Evolutionary conservation across 441 rosid genomes (phyloP), one percentile per base, ranked within the genome.

Genomic region (Gossypium aridum): DNA sequence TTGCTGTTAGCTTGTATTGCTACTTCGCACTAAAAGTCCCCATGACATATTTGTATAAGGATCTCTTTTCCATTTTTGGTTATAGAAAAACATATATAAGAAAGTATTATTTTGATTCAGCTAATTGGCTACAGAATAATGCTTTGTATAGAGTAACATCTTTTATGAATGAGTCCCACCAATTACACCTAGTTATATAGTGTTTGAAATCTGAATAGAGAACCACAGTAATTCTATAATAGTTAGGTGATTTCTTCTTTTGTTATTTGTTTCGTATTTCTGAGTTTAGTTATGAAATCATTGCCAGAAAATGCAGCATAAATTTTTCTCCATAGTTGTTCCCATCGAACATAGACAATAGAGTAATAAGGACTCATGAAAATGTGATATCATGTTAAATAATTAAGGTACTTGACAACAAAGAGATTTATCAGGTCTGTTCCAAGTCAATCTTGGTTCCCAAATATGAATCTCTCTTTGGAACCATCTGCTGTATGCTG

Each of bases 31-130:
- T 69, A 51, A 28, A 67, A 51, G 45, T 51, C 22, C 23, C 39
- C 60, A 49, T 51, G 72, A 69, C 72, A 49, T 69, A 69, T 69
- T 25, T 69, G 9, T 25, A n/a, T 49, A 51, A 68, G 37, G 53
- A 49, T 68, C 1, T 64, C 70, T 39, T 45, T 45, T 47, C 39
- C 22, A 23, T 25, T 68, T 25, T 68, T 68, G 23, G 28, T 68
- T 68, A 49, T 23, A 3, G 16, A 49, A 68, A 68, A 51, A 3
- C 16, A 26, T 37, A 51, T 14, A 17, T 39, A 68, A 5, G 20
- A 25, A 51, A 68, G 6, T 49, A 23, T n/a, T 49, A 14, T 49
- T 67, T 68, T 8, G 72, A 26, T 49, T 49, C 7, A 49, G 72
- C 59, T 68, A 68, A 49, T 67, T 34, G 25, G 60, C 14, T 3